Evolutionary conservation across 371 early-diverging fungal genomes (phyloP).

Genomic region (Nosema muscidifuracis): DNA sequence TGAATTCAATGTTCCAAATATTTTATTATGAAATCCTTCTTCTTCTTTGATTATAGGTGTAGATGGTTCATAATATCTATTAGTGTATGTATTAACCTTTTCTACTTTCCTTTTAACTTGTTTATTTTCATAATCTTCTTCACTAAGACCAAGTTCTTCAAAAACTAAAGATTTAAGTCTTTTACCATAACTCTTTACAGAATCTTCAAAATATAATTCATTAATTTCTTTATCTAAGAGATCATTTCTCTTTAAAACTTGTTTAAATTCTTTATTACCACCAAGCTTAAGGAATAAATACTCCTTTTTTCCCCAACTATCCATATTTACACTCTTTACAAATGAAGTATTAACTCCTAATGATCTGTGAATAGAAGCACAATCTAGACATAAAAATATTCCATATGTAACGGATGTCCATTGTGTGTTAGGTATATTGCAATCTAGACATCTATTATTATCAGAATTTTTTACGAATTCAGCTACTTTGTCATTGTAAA

Average conservation of each 20-base stretch:
- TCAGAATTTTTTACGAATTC: constrained; percentile 28
- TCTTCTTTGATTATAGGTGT: background rate
- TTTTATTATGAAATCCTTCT: background rate
- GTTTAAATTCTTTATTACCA: constrained; percentile 77
- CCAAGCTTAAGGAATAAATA: constrained; percentile 82
- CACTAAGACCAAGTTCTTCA: constrained; percentile 26
- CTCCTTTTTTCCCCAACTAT: constrained; percentile 88
- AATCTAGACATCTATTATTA: constrained; percentile 77
- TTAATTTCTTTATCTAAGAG: constrained; percentile 32
- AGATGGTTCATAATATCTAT: background rate
- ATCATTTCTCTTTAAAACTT: constrained; percentile 67
- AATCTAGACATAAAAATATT: constrained; percentile 89
- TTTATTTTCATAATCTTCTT: background rate
- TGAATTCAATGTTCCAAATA: background rate
- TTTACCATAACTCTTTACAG: constrained; percentile 49
- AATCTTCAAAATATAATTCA: constrained; percentile 45
- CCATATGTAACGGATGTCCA: constrained; percentile 92
- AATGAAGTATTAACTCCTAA: constrained; percentile 89
- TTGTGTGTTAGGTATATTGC: constrained; percentile 82
- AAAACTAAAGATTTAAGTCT: constrained; percentile 40
- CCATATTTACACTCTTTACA: constrained; percentile 92
- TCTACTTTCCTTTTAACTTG: background rate
- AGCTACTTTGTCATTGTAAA: constrained; percentile 40
- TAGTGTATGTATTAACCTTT: background rate
- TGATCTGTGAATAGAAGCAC: constrained; percentile 86